Percentiles rank a stretch among this genome's conserved stretches.
phyloP scores from a whole-genome alignment of 192 early-diverging fungal species.

The Obelidium mucronatum region DNA sequence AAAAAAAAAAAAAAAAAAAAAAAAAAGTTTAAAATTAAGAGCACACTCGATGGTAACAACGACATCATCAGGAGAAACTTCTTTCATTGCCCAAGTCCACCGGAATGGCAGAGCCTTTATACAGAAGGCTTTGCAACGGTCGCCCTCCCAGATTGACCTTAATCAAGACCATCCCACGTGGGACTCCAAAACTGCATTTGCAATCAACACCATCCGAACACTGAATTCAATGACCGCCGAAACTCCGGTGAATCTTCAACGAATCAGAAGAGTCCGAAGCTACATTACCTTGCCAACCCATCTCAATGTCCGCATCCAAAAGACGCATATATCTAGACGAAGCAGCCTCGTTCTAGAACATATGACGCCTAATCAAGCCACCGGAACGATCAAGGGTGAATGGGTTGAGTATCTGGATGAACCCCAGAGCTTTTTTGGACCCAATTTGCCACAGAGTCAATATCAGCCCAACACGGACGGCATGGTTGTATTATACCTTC shows the following conservation, averaged over 20 bases:
- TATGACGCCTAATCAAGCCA: constrained; percentile 32
- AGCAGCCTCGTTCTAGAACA: constrained; percentile 25
- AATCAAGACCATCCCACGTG: constrained; percentile 33
- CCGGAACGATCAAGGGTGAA: constrained; percentile 38
- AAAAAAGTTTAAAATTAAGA: too few relatives aligned
- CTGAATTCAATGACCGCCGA: constrained; percentile 12
- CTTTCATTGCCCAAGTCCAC: too few relatives aligned
- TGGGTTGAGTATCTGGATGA: constrained; percentile 33
- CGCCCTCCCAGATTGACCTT: too few relatives aligned
- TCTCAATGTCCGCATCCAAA: constrained; percentile 11
- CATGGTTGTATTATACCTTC: constrained; percentile 28
- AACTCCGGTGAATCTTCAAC: constrained; percentile 14
- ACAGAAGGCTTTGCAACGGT: too few relatives aligned
- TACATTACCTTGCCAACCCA: constrained; percentile 28
- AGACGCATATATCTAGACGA: constrained; percentile 6
- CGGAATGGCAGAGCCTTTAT: too few relatives aligned
- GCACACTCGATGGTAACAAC: too few relatives aligned
- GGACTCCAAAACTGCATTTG: constrained; percentile 18
- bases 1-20: too few relatives aligned
- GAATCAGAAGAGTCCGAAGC: constrained; percentile 13
- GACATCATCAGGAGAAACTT: too few relatives aligned
- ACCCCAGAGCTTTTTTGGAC: background rate
- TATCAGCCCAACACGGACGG: background rate
- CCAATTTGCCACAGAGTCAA: background rate
- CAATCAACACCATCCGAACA: constrained; percentile 25